Base-by-base conservation (phyloP, 2,329 filamentous ascomycete genomes). In the Claviceps arundinis region DNA sequence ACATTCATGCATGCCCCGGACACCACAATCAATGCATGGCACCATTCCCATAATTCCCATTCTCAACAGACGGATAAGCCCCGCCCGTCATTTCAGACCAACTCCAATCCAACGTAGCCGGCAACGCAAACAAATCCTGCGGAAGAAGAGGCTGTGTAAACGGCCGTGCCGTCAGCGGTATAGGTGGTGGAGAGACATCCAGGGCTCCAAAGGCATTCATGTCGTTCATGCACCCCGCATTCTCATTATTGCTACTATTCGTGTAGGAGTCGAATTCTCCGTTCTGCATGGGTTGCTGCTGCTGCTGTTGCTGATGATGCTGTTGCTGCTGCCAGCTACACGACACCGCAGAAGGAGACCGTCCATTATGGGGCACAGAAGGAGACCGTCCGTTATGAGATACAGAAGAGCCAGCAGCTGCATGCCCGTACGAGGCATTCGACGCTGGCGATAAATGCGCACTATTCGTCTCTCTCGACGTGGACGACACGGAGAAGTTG, bases 71-170 rank as follows among this genome's bases (percentile, higher is more conserved):
- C 11, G 80, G 79, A 58, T 83, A 83, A 2, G 74, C 73, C 9
- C 79, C 80, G n/a, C 80, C 79, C 37, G 77, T 82, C 73, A 84
- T 81, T 65, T 83, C 80, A 1, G 80, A 79, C 78, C 80, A 84
- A 62, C 79, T 89, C 89, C 90, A 96, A 64, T 97, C 91, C 22
- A 97, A 76, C 2, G 88, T 94, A 84, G 95, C 95, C 1, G 91
- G 90, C 80, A 97, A 84, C 65, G 91, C 86, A 82, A 93, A 98
- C 26, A 97, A 69, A 68, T 97, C 93, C 60, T 91, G 89, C 4
- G 93, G 91, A 22, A 97, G 81, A 61, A 95, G 85, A 0, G 90
- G 90, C 58, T 94, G 87, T 61, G 90, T 85, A 62, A 90, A 89
- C 42, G 57, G 57, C 7, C 62, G 63, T n/a, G 63, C 62, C 6